phyloP scores from a whole-genome alignment of 352 stramenopile species.

The Blastocystis sp. region DNA sequence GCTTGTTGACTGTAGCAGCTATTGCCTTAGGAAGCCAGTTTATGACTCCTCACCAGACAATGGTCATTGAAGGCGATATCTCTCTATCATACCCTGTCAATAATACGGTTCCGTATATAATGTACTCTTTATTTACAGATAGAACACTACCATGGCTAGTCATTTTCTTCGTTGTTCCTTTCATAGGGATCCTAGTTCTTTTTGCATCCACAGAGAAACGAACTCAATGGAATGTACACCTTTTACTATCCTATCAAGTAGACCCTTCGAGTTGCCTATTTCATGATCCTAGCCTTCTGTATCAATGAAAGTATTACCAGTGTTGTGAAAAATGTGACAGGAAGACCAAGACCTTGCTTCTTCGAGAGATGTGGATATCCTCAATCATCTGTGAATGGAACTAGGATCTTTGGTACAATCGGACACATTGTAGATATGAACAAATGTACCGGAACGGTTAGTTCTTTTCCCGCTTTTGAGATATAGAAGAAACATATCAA shows the following conservation, averaged over 20 bases:
- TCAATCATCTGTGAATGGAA: background rate
- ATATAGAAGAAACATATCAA: background rate
- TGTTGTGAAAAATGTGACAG: conserved; percentile 11
- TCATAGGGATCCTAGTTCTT: background rate
- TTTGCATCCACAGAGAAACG: background rate
- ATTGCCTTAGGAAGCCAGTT: background rate
- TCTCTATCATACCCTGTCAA: conserved; percentile 30
- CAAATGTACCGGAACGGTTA: background rate
- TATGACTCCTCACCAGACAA: background rate
- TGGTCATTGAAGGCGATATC: conserved; percentile 9
- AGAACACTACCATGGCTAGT: conserved; percentile 1
- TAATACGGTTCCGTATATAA: conserved; percentile 13
- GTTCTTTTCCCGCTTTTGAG: background rate
- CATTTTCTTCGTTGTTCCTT: background rate
- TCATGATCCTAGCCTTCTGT: background rate
- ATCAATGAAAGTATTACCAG: background rate
- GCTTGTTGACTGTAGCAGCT: background rate
- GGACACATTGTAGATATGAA: background rate
- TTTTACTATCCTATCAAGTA: background rate
- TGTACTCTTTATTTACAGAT: background rate
- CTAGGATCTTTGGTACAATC: background rate
- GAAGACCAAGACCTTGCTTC: conserved; percentile 47
- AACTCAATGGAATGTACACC: background rate
- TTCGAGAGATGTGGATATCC: conserved; percentile 27
- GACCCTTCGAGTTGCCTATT: background rate